A percentile compares a stretch with the other conserved stretches of the same genome.
These are phyloP conservation scores for Chaetomium tenue DNA, from an alignment of 495 filamentous ascomycete species.

Conservation along the genomic window DNA sequence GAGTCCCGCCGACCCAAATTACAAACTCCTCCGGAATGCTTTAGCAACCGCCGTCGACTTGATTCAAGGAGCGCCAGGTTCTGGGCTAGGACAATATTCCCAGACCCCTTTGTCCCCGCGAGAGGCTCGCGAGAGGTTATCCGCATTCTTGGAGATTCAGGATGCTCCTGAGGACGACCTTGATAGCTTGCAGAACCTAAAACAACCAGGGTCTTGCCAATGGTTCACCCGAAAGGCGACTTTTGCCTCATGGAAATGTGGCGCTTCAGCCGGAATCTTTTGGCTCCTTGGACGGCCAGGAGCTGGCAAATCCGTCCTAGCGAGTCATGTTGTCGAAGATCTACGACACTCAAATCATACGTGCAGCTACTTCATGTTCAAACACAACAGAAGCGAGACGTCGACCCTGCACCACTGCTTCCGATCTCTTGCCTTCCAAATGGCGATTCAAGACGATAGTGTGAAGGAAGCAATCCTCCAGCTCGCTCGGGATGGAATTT, in stretches of 20 bases:
- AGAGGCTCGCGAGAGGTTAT: neutral
- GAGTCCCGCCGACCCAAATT: constrained; percentile 32
- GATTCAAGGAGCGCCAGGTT: constrained; percentile 10
- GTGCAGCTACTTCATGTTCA: constrained; percentile 38
- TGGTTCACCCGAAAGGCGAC: constrained; percentile 27
- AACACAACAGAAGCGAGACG: constrained; percentile 4
- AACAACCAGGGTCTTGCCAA: constrained; percentile 29
- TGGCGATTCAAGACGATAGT: constrained; percentile 27
- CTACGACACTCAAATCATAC: neutral
- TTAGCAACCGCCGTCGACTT: constrained; percentile 32
- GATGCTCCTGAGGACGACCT: constrained; percentile 26
- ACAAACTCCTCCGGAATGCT: constrained; percentile 34
- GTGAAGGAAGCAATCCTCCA: constrained; percentile 16
- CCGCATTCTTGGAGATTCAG: constrained; percentile 4
- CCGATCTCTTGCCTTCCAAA: constrained; percentile 33
- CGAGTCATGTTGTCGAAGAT: constrained; percentile 30
- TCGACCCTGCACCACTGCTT: constrained; percentile 22
- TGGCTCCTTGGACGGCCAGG: constrained; percentile 34
- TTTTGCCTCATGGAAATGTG: constrained; percentile 26
- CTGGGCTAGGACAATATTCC: neutral
- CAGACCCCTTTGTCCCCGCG: neutral
- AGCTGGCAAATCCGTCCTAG: constrained; percentile 33
- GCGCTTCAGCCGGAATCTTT: constrained; percentile 18
- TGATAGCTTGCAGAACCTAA: constrained; percentile 16
- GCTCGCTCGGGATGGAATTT: constrained; percentile 1